Evolutionary conservation across 176 grass and related monocot species (phyloP).

Genomic region (Aegilops bicornis): DNA sequence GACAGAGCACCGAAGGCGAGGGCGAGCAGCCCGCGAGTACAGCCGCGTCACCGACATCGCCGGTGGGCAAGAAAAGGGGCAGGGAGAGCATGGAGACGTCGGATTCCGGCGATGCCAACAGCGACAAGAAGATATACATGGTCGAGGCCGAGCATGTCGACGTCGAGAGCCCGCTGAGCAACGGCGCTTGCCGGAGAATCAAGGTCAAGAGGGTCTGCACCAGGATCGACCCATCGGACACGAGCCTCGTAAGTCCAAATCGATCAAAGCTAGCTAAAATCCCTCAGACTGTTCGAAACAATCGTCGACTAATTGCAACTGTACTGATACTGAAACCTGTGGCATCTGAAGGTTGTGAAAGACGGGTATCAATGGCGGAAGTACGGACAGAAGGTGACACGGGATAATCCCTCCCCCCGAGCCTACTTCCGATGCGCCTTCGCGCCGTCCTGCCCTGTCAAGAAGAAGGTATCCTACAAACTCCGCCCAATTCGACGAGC

Average conservation of each 20-base stretch:
- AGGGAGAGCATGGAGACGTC: conserved; percentile 31
- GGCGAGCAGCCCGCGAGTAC: not conserved
- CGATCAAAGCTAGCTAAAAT: not conserved
- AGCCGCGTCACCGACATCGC: not conserved
- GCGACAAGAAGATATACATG: not conserved
- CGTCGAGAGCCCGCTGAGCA: conserved; percentile 23
- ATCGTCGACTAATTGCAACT: not conserved
- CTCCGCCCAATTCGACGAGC: no score
- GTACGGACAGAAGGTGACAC: conserved; percentile 93
- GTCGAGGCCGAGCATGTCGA: conserved; percentile 18
- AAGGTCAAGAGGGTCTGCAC: conserved; percentile 44
- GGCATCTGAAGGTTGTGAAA: conserved; percentile 49
- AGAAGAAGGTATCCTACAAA: conserved; percentile 73
- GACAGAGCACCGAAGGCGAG: not conserved
- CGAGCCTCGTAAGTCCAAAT: conserved; percentile 49
- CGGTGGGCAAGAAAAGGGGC: conserved; percentile 44
- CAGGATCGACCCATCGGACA: conserved; percentile 59
- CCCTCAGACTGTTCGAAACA: not conserved
- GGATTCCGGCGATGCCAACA: not conserved
- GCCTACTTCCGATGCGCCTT: conserved; percentile 90
- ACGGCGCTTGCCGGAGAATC: conserved; percentile 43
- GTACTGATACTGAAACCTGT: not conserved
- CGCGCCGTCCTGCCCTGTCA: conserved; percentile 80
- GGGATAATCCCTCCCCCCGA: conserved; percentile 86
- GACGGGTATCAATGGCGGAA: conserved; percentile 96